Evolutionary conservation across 345 rosid genomes (phyloP).

Genomic region (Gynandropsis gynandra): DNA sequence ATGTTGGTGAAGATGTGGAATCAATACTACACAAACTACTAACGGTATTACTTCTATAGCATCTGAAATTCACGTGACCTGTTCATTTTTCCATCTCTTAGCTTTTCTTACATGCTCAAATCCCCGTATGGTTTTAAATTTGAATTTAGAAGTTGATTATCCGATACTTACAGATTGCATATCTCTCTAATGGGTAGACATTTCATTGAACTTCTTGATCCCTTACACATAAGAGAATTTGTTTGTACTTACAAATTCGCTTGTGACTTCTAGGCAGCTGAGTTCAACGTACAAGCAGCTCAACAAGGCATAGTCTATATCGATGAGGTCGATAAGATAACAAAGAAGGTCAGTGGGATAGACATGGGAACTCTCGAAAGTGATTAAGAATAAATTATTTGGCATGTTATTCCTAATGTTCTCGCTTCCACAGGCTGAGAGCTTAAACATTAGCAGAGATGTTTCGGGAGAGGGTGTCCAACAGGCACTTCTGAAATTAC

Average conservation of each 20-base stretch:
- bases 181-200: no score
- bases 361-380: constrained; percentile 7
- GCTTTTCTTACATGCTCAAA: neutral
- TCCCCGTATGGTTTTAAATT: neutral
- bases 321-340: constrained; percentile 97
- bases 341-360: constrained; percentile 60
- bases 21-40: constrained; percentile 84
- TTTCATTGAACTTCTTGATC: no score
- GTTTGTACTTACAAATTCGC: neutral
- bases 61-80: neutral
- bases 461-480: constrained; percentile 99
- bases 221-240: no score
- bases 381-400: constrained; percentile 2
- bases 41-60: constrained; percentile 35
- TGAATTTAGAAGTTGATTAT: neutral
- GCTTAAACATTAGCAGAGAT: constrained; percentile 88
- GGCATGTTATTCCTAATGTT: constrained; percentile 12
- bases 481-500: constrained; percentile 88
- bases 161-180: no score
- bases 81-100: constrained; percentile 1
- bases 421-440: constrained; percentile 67
- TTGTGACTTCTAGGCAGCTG: constrained; percentile 56
- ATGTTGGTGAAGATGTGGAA: constrained; percentile 97
- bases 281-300: constrained; percentile 94
- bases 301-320: constrained; percentile 94